Percentiles rank a stretch among this genome's conserved stretches.
Conservation (phyloP, 2,329 filamentous ascomycete species). For the Ceratocystis colombiana region DNA sequence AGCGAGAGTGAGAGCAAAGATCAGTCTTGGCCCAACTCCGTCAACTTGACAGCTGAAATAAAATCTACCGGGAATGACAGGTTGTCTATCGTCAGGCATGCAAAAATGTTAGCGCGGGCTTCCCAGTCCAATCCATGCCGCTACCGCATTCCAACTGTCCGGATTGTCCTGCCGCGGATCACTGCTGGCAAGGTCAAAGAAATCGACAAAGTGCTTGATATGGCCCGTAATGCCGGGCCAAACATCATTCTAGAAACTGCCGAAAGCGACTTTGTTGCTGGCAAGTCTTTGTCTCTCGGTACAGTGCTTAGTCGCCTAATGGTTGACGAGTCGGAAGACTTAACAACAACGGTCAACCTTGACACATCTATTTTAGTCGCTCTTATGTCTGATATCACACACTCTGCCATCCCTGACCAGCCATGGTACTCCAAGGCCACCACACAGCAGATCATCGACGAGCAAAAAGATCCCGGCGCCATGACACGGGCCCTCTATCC, state of each 20-base stretch:
- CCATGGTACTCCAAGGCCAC: slow-evolving; percentile 16
- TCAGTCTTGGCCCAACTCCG: background rate
- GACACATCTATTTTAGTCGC: slow-evolving; percentile 13
- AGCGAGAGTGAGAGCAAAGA: background rate
- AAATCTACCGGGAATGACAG: background rate
- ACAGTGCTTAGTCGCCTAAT: background rate
- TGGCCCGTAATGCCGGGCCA: slow-evolving; percentile 2
- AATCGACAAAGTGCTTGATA: slow-evolving; percentile 13
- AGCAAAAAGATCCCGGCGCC: slow-evolving; percentile 5
- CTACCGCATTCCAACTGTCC: slow-evolving; percentile 6
- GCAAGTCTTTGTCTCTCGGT: background rate
- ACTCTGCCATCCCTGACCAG: slow-evolving; percentile 4
- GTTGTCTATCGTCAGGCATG: background rate
- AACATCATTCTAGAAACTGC: slow-evolving; percentile 13
- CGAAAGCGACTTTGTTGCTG: background rate
- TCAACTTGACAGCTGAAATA: background rate
- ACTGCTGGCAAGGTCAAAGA: slow-evolving; percentile 5
- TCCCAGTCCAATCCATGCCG: slow-evolving; percentile 9
- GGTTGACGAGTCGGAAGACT: slow-evolving; percentile 4
- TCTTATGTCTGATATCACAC: slow-evolving; percentile 16
- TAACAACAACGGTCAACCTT: slow-evolving; percentile 7
- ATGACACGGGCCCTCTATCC: slow-evolving; percentile 11
- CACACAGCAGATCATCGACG: slow-evolving; percentile 11
- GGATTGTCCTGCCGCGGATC: background rate
- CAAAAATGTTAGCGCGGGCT: background rate